Evolutionary conservation across 1,284 basidiomycete species (phyloP), one percentile per base, ranked within the genome.

Genomic region (Cutaneotrichosporon spelunceum): DNA sequence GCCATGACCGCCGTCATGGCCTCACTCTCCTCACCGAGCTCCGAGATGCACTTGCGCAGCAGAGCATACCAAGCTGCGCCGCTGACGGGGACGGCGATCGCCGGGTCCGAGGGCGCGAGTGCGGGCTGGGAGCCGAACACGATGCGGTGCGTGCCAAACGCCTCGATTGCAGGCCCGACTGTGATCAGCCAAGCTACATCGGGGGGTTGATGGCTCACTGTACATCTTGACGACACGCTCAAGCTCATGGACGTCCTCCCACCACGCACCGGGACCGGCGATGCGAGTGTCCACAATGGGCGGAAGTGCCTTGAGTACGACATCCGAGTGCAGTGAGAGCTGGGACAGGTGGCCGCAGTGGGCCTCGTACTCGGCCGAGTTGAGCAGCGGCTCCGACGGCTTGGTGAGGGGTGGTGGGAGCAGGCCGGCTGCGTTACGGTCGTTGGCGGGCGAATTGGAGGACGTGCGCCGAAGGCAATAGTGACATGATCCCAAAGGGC

Each of bases 141-240:
- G 70, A 86, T 81, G 34, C 85, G 82, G 69, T 84, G 80, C 65
- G 82, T 83, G 13, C 84, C 83, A 65, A 87, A 85, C 2, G 85
- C 83, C 70, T 87, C 85, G 50, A 93, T 82, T 16, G 88, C 88
- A 42, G 65, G 69, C 24, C 66, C 72, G 13, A 75, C 66, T 76
- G 62, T 2, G 1, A 48, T 58, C 29, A 58, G 57, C 47, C 1
- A 11, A 8, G 19, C 16, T 13, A n/a, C 24, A 10, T 39, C 21
- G 10, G 7, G 9, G 3, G 13, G 52, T 4, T 30, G 16, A 13
- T 88, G 30, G 30, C 90, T 79, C 75, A 93, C 91, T 81, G 79
- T 91, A 94, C 85, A 93, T 90, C 82, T 90, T 91, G 75, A 93
- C 84, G 53, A 90, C 71, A 50, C 69, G 71, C 56, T 93, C 91